phyloP scores from a whole-genome alignment of 2,329 filamentous ascomycete species.

The Tolypocladium guangdongense region DNA sequence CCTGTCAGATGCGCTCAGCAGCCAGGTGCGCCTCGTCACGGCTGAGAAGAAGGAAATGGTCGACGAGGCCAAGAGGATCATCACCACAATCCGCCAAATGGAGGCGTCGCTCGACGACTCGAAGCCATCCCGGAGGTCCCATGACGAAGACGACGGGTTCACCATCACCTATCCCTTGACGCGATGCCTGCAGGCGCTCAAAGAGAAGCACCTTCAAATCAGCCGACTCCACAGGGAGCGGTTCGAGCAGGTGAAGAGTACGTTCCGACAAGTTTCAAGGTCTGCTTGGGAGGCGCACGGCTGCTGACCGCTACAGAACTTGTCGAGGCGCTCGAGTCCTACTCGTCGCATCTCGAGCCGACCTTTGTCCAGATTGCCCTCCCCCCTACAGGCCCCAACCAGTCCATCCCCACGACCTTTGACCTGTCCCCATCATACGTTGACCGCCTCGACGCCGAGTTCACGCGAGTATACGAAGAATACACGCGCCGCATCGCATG shows the following conservation, averaged over 20 bases:
- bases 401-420: constrained; percentile 70
- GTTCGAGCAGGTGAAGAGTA: constrained; percentile 92
- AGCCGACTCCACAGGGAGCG: constrained; percentile 79
- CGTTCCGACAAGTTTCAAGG: constrained; percentile 17
- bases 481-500: constrained; percentile 73
- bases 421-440: constrained; percentile 90
- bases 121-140: constrained; percentile 47
- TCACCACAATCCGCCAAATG: constrained; percentile 86
- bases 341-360: constrained; percentile 87
- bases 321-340: constrained; percentile 85
- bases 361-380: constrained; percentile 78
- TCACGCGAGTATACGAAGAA: constrained; percentile 91
- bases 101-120: constrained; percentile 76
- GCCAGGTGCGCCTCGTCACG: constrained; percentile 75
- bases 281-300: not conserved
- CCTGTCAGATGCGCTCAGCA: constrained; percentile 82
- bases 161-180: constrained; percentile 74
- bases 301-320: constrained; percentile 51
- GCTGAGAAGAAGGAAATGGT: constrained; percentile 82
- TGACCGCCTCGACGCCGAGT: constrained; percentile 76
- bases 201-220: constrained; percentile 76
- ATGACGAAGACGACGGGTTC: constrained; percentile 57
- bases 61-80: constrained; percentile 79
- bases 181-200: constrained; percentile 66
- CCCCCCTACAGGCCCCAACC: constrained; percentile 68